Evolutionary conservation across 768 basidiomycete species (phyloP).

Genomic region (Dictyophora rubrovolvata): DNA sequence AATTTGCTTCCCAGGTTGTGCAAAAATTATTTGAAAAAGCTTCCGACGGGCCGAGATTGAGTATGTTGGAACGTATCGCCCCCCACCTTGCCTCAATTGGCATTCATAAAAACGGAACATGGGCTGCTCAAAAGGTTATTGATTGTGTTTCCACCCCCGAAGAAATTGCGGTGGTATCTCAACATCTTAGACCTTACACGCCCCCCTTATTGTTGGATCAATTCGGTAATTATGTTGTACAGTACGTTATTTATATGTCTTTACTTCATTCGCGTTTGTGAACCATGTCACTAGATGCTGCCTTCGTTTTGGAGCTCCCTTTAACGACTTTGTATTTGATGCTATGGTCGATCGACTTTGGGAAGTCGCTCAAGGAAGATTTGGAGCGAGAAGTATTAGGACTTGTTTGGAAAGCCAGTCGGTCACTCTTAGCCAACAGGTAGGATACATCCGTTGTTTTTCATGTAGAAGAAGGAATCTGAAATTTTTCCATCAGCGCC

Average conservation of each 20-base stretch:
- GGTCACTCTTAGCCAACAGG: constrained; percentile 78
- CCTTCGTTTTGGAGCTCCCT: constrained; percentile 80
- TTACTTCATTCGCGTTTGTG: neutral
- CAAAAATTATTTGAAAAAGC: constrained; percentile 95
- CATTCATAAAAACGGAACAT: constrained; percentile 98
- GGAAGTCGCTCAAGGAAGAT: constrained; percentile 96
- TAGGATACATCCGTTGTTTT: constrained; percentile 8
- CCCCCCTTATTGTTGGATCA: constrained; percentile 92
- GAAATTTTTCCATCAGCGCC: constrained; percentile 38
- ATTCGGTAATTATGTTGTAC: constrained; percentile 88
- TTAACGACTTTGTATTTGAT: constrained; percentile 94
- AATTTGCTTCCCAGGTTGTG: constrained; percentile 54
- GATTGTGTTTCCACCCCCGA: constrained; percentile 85
- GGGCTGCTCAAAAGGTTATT: constrained; percentile 99
- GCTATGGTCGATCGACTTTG: constrained; percentile 97
- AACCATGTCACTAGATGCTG: constrained; percentile 49
- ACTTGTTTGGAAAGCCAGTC: constrained; percentile 90
- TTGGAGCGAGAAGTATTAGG: constrained; percentile 95
- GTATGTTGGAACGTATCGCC: constrained; percentile 88
- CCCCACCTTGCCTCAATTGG: constrained; percentile 96
- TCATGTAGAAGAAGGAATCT: neutral
- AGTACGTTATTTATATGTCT: constrained; percentile 43
- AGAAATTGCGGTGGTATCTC: constrained; percentile 75
- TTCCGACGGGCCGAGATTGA: constrained; percentile 62
- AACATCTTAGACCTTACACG: constrained; percentile 81